Evolutionary conservation across 305 asterid species (phyloP).

Genomic region (Solanum hybrid): DNA sequence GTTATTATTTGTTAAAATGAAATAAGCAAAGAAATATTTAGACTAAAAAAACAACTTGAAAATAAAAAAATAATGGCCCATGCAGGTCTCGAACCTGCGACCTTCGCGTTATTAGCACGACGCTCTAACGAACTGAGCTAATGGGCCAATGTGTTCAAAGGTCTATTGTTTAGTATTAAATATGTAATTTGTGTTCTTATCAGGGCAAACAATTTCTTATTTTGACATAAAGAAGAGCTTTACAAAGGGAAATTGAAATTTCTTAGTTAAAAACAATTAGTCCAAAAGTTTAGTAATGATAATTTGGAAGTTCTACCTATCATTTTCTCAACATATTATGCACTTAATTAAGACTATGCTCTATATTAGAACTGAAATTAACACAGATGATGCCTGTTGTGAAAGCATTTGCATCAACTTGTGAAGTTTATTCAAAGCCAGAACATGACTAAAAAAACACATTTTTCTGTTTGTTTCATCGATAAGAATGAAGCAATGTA

Average conservation of each 20-base stretch:
- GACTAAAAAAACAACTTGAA: too few species aligned
- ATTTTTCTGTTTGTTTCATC: too few species aligned
- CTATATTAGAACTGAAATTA: neutral
- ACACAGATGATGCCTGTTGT: neutral
- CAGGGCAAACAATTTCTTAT: too few species aligned
- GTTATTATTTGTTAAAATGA: neutral
- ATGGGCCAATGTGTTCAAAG: neutral
- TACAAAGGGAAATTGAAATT: neutral
- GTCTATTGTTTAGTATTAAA: neutral
- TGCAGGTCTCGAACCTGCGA: slow-evolving; percentile 29
- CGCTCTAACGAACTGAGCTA: slow-evolving; percentile 70
- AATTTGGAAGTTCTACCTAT: neutral
- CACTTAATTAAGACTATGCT: neutral
- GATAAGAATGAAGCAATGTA: too few species aligned
- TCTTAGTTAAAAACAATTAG: neutral
- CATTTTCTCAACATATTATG: neutral
- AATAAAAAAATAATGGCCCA: neutral
- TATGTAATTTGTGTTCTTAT: too few species aligned
- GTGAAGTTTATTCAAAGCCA: neutral
- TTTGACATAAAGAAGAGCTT: neutral
- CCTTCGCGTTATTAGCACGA: slow-evolving; percentile 79
- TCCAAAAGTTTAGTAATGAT: neutral
- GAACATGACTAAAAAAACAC: neutral
- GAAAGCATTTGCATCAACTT: neutral
- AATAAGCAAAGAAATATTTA: neutral